Percentiles rank a stretch among this genome's conserved stretches.
These are phyloP conservation scores for Ceratobasidium sp. DNA, from an alignment of 1,284 basidiomycete species.

Conservation along the genomic window DNA sequence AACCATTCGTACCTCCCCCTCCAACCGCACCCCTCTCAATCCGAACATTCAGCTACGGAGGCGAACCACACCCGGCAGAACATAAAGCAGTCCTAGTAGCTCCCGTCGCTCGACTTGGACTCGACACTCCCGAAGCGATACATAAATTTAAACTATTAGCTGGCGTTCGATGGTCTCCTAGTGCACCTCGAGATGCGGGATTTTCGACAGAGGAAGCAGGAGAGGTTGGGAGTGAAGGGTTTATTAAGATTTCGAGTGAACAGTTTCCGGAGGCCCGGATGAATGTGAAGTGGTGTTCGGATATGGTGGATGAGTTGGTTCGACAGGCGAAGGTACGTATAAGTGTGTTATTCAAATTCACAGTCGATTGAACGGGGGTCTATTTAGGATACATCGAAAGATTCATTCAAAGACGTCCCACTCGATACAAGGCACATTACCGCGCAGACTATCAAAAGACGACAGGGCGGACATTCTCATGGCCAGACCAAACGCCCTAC, in stretches of 20 bases:
- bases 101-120: conserved; percentile 74
- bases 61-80: conserved; percentile 73
- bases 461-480: conserved; percentile 72
- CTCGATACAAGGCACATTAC: conserved; percentile 81
- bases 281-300: conserved; percentile 89
- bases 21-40: conserved; percentile 67
- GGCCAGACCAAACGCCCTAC: conserved; percentile 69
- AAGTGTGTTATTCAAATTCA: background rate
- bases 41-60: conserved; percentile 79
- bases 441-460: conserved; percentile 72
- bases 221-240: conserved; percentile 63
- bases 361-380: background rate
- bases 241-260: conserved; percentile 86
- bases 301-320: conserved; percentile 76
- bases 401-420: conserved; percentile 71
- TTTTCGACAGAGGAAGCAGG: conserved; percentile 54
- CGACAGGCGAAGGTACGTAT: conserved; percentile 76
- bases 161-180: conserved; percentile 81
- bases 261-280: conserved; percentile 77
- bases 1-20: conserved; percentile 75
- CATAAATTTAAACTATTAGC: conserved; percentile 86
- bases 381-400: conserved; percentile 22
- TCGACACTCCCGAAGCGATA: conserved; percentile 68
- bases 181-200: conserved; percentile 74
- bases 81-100: conserved; percentile 77